Base-by-base conservation (phyloP, 108 stramenopile species). In the Discostella stelligeroides region DNA sequence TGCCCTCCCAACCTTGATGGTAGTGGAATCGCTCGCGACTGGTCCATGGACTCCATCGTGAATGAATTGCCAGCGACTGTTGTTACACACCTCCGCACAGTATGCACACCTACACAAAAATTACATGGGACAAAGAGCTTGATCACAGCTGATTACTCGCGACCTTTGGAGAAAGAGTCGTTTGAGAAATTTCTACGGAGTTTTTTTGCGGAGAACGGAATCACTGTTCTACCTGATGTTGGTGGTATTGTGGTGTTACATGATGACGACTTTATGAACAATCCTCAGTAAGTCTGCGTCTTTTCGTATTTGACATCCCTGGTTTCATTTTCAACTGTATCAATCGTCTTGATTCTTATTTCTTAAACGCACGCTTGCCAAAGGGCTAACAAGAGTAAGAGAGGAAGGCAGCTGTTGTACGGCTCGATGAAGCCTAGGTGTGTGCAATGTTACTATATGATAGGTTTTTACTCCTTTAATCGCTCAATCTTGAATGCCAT, bases 141-240 rank as follows among this genome's bases (percentile, higher is more conserved):
- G n/a, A n/a, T n/a, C n/a, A n/a, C n/a, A n/a, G n/a, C n/a, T n/a
- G n/a, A n/a, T n/a, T n/a, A n/a, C n/a, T n/a, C n/a, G n/a, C n/a
- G n/a, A n/a, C 47, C 37, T 49, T 27, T 37, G 57, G 27, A 20
- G 51, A 51, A 53, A 13, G 21, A 39, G 40, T 18, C 65, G 1
- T 51, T 70, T 9, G 59, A 39, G 5, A 37, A 24, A 9, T 70
- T 70, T 45, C n/a, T 70, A 34, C 20, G 27, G 18, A 20, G 13
- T 12, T 70, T 37, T 49, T 70, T 70, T 15, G 46, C 13, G 2
- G 29, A 43, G 5, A 70, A 70, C 1, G 58, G 69, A 25, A 60
- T 70, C 17, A 21, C 60, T 4, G 68, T 59, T 27, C 21, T 25
- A 5, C 28, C 46, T 0, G 47, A 50, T 9, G 30, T 47, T 3